These are phyloP conservation scores for Dinochytrium kinnereticum DNA, from an alignment of 371 early-diverging fungal species.

Conservation along the genomic window DNA sequence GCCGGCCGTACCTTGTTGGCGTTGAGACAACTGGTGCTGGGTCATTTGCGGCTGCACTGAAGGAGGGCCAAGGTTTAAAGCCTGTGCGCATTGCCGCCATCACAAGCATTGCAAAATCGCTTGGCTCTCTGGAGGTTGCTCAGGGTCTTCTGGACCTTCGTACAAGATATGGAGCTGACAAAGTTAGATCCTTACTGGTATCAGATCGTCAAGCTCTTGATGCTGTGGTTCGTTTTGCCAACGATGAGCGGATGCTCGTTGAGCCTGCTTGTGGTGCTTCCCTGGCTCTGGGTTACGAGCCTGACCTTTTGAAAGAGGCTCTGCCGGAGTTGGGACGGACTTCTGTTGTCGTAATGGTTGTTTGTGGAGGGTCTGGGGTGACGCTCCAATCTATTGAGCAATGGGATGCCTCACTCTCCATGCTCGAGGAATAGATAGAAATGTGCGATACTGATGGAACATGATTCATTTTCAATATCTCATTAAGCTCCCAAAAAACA, in stretches of 20 bases:
- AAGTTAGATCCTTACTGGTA: slow-evolving; percentile 27
- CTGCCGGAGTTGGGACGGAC: slow-evolving; percentile 26
- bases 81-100: slow-evolving; percentile 29
- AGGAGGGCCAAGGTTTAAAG: not conserved
- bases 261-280: slow-evolving; percentile 48
- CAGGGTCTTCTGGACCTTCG: slow-evolving; percentile 24
- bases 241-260: slow-evolving; percentile 36
- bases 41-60: slow-evolving; percentile 31
- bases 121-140: slow-evolving; percentile 38
- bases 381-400: slow-evolving; percentile 16
- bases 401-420: not conserved
- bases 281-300: slow-evolving; percentile 27
- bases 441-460: too few species aligned
- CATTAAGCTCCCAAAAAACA: not conserved
- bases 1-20: slow-evolving; percentile 29
- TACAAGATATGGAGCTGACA: slow-evolving; percentile 20
- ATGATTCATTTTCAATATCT: not conserved
- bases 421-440: not conserved
- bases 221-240: slow-evolving; percentile 31
- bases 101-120: slow-evolving; percentile 43
- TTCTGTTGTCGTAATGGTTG: slow-evolving; percentile 33
- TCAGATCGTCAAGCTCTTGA: slow-evolving; percentile 37
- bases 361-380: slow-evolving; percentile 42
- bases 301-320: not conserved
- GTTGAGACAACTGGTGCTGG: slow-evolving; percentile 46